Evolutionary conservation across 2,329 filamentous ascomycete genomes (phyloP).

Genomic region (Gnomoniopsis sp.): DNA sequence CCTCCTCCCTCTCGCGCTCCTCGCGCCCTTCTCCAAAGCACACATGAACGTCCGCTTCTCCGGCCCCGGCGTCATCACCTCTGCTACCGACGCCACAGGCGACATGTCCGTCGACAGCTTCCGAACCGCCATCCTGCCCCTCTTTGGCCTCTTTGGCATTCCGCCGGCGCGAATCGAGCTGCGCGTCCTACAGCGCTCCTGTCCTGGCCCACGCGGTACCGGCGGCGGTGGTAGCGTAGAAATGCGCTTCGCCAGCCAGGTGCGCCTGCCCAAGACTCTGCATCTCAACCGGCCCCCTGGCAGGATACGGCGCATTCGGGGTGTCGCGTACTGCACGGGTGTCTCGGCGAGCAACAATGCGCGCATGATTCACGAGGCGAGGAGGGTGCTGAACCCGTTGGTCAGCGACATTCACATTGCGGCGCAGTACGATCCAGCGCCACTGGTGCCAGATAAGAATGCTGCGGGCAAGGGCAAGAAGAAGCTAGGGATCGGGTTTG

Average conservation of each 20-base stretch:
- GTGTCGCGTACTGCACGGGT: constrained; percentile 90
- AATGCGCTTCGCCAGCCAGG: constrained; percentile 87
- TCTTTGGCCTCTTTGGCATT: constrained; percentile 90
- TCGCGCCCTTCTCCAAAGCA: constrained; percentile 90
- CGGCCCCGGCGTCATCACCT: constrained; percentile 89
- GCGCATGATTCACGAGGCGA: constrained; percentile 87
- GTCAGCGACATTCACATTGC: constrained; percentile 90
- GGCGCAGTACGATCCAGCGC: constrained; percentile 68
- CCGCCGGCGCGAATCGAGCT: constrained; percentile 76
- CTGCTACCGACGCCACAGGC: constrained; percentile 68
- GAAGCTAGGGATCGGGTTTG: constrained; percentile 84
- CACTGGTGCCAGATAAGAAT: constrained; percentile 52
- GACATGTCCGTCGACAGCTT: constrained; percentile 93
- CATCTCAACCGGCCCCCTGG: constrained; percentile 81
- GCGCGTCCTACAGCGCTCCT: constrained; percentile 75
- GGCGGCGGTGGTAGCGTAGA: constrained; percentile 93
- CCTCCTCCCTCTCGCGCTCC: constrained; percentile 79
- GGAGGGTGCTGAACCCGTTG: constrained; percentile 82
- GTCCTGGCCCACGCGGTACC: constrained; percentile 68
- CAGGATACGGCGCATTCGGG: constrained; percentile 81
- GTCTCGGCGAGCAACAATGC: constrained; percentile 92
- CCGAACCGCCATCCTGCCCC: constrained; percentile 83
- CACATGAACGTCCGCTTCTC: constrained; percentile 87
- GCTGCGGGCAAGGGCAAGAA: constrained; percentile 45
- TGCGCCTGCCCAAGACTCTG: constrained; percentile 88